Evolutionary conservation across 768 basidiomycete species (phyloP).

Genomic region (Cytidiella melzeri): DNA sequence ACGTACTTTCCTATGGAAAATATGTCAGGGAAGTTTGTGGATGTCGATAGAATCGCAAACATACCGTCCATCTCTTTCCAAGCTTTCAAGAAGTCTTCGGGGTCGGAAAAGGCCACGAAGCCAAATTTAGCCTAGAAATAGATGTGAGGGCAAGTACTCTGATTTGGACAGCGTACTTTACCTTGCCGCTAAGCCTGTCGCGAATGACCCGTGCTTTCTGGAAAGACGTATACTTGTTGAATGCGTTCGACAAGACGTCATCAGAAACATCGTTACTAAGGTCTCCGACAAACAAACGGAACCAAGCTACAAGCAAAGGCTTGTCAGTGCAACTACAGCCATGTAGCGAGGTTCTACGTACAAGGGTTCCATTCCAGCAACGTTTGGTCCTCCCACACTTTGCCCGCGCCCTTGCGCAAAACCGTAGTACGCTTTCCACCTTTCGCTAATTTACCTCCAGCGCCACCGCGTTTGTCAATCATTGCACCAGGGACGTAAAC

Average conservation of each 20-base stretch:
- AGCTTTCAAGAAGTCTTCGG: constrained; percentile 95
- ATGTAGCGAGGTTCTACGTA: constrained; percentile 35
- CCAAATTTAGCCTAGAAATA: constrained; percentile 81
- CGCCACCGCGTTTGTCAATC: constrained; percentile 81
- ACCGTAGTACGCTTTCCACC: constrained; percentile 93
- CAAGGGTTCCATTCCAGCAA: constrained; percentile 96
- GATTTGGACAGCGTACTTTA: no score
- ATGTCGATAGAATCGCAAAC: not conserved
- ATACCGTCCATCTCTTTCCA: constrained; percentile 99
- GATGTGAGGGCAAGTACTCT: not conserved
- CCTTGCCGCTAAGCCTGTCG: constrained; percentile 92
- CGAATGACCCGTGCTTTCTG: constrained; percentile 93
- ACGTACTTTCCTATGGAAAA: constrained; percentile 82
- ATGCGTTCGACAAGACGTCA: constrained; percentile 87
- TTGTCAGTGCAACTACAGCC: constrained; percentile 8
- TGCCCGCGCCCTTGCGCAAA: constrained; percentile 90
- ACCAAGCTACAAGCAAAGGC: constrained; percentile 72
- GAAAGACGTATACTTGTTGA: constrained; percentile 90
- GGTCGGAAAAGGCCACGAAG: constrained; percentile 96
- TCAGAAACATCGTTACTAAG: constrained; percentile 98
- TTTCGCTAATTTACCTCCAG: constrained; percentile 81
- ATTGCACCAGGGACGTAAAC: constrained; percentile 90
- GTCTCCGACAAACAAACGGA: constrained; percentile 95
- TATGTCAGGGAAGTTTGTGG: constrained; percentile 4
- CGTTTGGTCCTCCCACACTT: constrained; percentile 98